Percentiles rank a stretch among this genome's conserved stretches.
Evolutionary conservation across 2,329 filamentous ascomycete genomes (phyloP).

Genomic region (Triangularia setosa): DNA sequence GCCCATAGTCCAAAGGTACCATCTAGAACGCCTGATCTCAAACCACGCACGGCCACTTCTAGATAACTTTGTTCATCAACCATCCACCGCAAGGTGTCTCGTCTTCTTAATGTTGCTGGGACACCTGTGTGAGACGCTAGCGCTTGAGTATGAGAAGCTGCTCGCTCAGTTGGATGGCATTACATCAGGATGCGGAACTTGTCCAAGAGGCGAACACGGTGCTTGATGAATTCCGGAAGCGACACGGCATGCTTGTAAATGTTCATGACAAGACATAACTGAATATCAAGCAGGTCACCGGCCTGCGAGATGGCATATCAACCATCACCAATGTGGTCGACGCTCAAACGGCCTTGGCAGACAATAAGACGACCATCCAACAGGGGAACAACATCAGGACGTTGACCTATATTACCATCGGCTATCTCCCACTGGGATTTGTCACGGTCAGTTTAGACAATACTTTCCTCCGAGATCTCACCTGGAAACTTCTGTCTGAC

Average conservation of each 20-base stretch:
- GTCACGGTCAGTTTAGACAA: constrained; percentile 6
- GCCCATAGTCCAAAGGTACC: not conserved
- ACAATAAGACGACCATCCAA: constrained; percentile 16
- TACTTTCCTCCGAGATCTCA: not conserved
- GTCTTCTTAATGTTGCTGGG: constrained; percentile 11
- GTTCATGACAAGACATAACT: constrained; percentile 14
- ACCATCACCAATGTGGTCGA: constrained; percentile 14
- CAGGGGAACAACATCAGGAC: constrained; percentile 16
- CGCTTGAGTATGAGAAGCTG: constrained; percentile 8
- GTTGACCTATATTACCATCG: constrained; percentile 15
- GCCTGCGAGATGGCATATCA: constrained; percentile 14
- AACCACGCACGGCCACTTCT: not conserved
- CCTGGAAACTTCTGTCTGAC: not conserved
- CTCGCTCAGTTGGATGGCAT: constrained; percentile 9
- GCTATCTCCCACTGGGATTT: constrained; percentile 12
- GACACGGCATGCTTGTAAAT: constrained; percentile 14
- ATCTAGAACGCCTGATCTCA: not conserved
- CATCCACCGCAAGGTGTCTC: constrained; percentile 10
- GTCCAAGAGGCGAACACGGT: constrained; percentile 14
- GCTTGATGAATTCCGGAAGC: constrained; percentile 16
- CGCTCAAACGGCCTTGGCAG: constrained; percentile 10
- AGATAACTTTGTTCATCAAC: constrained; percentile 12
- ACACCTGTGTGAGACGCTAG: constrained; percentile 12
- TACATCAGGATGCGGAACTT: constrained; percentile 14
- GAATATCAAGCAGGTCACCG: constrained; percentile 19